Evolutionary conservation across 305 asterid genomes (phyloP), one percentile per base, ranked within the genome.

Genomic region (Fraxinus xanthoxyloides): DNA sequence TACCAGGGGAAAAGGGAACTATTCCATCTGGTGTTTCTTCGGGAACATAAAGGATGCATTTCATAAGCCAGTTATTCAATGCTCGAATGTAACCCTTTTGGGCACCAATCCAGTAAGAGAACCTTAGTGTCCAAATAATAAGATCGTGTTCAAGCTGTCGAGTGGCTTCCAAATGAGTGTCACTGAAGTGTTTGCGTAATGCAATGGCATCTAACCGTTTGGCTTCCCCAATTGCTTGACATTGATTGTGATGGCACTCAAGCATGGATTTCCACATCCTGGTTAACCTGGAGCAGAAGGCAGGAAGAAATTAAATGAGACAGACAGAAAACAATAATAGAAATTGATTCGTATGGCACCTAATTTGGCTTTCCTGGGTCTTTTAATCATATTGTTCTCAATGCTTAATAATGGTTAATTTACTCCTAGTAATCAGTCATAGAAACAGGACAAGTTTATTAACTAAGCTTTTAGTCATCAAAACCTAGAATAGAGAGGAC

Each of bases 251-350:
- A 85, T 95, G 99, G 86, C 99, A 93, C 81, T 92, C 95, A 3
- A 92, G 97, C 97, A 92, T 93, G 82, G 92, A 84, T 82, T 89
- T 95, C 99, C 98, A 95, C 99, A 95, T 95, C 86, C 86, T 88
- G 70, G 88, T 83, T 87, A 94, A 83, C 93, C 99, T 94, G 59
- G 26, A 83, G 76, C 28, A 79, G 81, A 72, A 32, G 31, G 70
- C 21, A 15, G 67, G 48, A 56, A 63, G 77, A 69, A 26, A 59
- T 9, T 51, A 28, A 63, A 78, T 80, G 67, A 63, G 34, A 63
- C 15, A 63, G 5, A 61, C 72, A 23, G n/a, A 63, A 23, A 63
- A 63, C 72, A 63, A 63, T 24, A 63, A 63, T 23, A 61, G 32
- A 24, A 63, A 23, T 61, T 23, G 72, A 63, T 63, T 9, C 6